These are phyloP conservation scores for Penicillium sp. DNA, from an alignment of 2,329 filamentous ascomycete genomes.

Conservation along the genomic window DNA sequence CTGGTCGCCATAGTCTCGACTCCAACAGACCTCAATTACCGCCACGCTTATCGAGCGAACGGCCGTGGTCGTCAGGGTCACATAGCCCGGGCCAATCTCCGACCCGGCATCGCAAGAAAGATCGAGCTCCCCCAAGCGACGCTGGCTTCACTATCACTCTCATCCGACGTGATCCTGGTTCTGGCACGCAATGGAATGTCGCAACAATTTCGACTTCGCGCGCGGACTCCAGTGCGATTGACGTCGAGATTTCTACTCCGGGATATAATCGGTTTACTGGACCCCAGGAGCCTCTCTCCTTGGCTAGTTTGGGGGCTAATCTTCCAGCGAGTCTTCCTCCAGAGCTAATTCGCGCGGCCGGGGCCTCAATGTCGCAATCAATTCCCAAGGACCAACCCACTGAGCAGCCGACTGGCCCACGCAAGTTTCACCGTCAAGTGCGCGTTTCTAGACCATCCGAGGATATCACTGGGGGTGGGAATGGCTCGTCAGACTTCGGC, in stretches of 20 bases:
- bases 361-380: slow-evolving; percentile 15
- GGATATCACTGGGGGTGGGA: slow-evolving; percentile 2
- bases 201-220: slow-evolving; percentile 60
- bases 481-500: slow-evolving; percentile 8
- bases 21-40: slow-evolving; percentile 29
- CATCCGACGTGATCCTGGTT: slow-evolving; percentile 73
- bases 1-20: slow-evolving; percentile 37
- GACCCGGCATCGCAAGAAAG: slow-evolving; percentile 14
- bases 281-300: slow-evolving; percentile 39
- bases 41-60: slow-evolving; percentile 26
- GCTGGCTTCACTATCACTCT: slow-evolving; percentile 57
- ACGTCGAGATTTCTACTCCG: slow-evolving; percentile 62
- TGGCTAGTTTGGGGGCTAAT: slow-evolving; percentile 35
- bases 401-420: slow-evolving; percentile 26
- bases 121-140: slow-evolving; percentile 14
- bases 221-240: slow-evolving; percentile 41
- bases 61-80: slow-evolving; percentile 23
- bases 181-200: slow-evolving; percentile 75
- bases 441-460: slow-evolving; percentile 35
- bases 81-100: slow-evolving; percentile 36
- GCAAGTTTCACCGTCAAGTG: slow-evolving; percentile 38
- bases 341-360: slow-evolving; percentile 29
- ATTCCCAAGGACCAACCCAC: slow-evolving; percentile 9
- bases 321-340: slow-evolving; percentile 25
- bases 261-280: slow-evolving; percentile 64